Base-by-base conservation (phyloP, 352 stramenopile genomes). In the Elongisporangium undulatum region DNA sequence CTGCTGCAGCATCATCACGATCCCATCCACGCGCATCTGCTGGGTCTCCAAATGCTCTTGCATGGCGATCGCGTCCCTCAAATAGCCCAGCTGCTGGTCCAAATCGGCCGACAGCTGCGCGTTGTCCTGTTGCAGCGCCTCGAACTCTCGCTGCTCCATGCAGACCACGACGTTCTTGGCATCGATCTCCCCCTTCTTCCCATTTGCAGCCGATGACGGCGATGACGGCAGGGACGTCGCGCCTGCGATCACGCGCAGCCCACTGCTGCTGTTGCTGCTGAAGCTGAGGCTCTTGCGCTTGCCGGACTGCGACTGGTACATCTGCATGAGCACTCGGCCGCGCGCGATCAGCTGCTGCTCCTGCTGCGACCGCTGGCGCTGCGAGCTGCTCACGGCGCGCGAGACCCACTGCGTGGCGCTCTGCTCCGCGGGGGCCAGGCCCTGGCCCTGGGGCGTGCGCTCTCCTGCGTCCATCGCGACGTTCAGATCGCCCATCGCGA, bases 321-420 rank as follows among this genome's bases (percentile, higher is more conserved):
- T 50, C 5, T 72, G 66, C 16, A 89, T 59, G 50, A 89, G 53
- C 7, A 67, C 51, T 24, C 63, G 67, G 16, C 79, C 79, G 19
- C 79, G 65, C 10, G 72, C 67, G 21, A 89, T 81, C 20, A 89
- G 68, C 51, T 80, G 62, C 20, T 55, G 53, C 49, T 86, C 66
- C 34, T 45, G 34, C 34, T 45, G 9, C 34, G 34, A 45, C 13
- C 34, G 6, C 34, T 45, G 34, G 34, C 34, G 34, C 34, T 45
- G 34, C 34, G 34, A 45, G 34, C 34, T 45, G 34, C 34, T 45
- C 34, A 45, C 34, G 13, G 34, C 34, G 10, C 34, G 34, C 10
- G 34, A 45, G 34, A 45, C 34, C 34, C 34, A 45, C 34, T 45
- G 34, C 34, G 34, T 45, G 34, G 34, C 34, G 34, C 34, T 45